phyloP scores from a whole-genome alignment of 2,329 filamentous ascomycete species.

The Gnomoniopsis smithogilvyi region DNA sequence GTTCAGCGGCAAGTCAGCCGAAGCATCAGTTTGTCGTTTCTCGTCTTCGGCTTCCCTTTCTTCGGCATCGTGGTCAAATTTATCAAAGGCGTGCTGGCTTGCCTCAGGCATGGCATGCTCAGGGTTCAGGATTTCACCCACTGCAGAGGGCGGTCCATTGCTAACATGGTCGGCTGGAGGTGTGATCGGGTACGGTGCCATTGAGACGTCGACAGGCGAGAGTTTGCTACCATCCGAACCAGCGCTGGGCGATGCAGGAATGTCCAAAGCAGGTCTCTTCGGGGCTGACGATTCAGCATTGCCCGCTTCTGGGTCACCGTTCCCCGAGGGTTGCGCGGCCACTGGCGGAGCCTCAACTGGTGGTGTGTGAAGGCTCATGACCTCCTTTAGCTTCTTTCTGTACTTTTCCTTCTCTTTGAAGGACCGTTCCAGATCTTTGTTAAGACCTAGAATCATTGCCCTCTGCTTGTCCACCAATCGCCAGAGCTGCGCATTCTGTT shows the following conservation, averaged over 20 bases:
- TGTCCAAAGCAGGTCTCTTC: conserved; percentile 30
- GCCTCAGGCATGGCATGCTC: conserved; percentile 58
- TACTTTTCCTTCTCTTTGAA: conserved; percentile 95
- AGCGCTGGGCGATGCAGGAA: conserved; percentile 46
- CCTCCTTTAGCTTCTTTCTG: conserved; percentile 83
- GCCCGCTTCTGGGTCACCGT: conserved; percentile 21
- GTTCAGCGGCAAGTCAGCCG: conserved; percentile 48
- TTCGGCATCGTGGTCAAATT: conserved; percentile 53
- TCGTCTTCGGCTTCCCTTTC: conserved; percentile 44
- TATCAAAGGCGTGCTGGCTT: conserved; percentile 55
- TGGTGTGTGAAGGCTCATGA: conserved; percentile 41
- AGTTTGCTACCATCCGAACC: conserved; percentile 49
- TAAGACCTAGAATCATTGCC: conserved; percentile 87
- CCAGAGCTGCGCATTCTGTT: conserved; percentile 93
- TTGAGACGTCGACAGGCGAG: conserved; percentile 56
- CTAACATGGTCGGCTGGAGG: conserved; percentile 52
- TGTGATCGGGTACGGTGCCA: conserved; percentile 64
- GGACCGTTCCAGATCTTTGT: conserved; percentile 88
- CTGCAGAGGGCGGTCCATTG: conserved; percentile 37
- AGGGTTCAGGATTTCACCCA: conserved; percentile 52
- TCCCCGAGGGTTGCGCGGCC: conserved; percentile 7
- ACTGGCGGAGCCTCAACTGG: conserved; percentile 22
- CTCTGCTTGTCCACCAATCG: conserved; percentile 94
- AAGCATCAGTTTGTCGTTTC: conserved; percentile 42
- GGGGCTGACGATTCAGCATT: conserved; percentile 26